phyloP scores from a whole-genome alignment of 768 basidiomycete species.

The Daedaleopsis sinensis region DNA sequence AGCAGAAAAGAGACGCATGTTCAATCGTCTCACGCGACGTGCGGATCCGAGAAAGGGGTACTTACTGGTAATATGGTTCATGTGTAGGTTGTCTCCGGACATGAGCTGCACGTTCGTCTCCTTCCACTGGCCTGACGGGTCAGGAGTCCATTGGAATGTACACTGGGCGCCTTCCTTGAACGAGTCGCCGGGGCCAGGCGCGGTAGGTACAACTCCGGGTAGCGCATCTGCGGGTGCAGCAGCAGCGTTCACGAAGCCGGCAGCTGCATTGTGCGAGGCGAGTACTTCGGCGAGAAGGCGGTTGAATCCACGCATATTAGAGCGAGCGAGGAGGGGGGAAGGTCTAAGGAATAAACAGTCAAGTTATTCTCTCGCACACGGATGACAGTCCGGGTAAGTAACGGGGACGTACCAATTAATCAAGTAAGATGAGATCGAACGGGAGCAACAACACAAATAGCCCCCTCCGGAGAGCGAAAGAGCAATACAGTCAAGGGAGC shows the following conservation, averaged over 20 bases:
- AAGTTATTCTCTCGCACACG: too few relatives aligned
- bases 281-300: background rate
- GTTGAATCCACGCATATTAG: background rate
- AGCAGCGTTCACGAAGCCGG: background rate
- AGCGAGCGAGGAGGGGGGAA: background rate
- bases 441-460: background rate
- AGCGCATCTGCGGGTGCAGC: background rate
- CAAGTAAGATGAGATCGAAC: background rate
- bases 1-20: background rate
- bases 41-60: background rate
- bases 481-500: background rate
- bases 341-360: background rate
- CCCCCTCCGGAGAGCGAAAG: background rate
- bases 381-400: background rate
- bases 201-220: conserved; percentile 43
- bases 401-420: background rate
- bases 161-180: conserved; percentile 63
- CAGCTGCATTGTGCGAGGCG: background rate
- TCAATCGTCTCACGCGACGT: background rate
- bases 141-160: conserved; percentile 59
- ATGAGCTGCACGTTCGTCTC: conserved; percentile 77
- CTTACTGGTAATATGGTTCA: conserved; percentile 37
- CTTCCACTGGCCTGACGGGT: conserved; percentile 65
- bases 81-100: conserved; percentile 73
- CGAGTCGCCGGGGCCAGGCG: conserved; percentile 58